phyloP scores from a whole-genome alignment of 164 flowering plant genomes.

The Cinnamomum micranthum region DNA sequence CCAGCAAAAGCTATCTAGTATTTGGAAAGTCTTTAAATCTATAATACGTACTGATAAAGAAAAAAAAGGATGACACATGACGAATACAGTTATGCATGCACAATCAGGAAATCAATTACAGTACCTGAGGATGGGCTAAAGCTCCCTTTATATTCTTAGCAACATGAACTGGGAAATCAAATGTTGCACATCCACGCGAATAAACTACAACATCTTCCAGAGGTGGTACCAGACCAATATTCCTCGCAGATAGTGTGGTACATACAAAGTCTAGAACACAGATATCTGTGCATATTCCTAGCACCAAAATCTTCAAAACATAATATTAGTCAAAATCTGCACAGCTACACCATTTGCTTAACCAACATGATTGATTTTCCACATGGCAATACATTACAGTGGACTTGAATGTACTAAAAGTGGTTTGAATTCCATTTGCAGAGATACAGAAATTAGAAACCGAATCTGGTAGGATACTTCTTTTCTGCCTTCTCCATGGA shows the following conservation, averaged over 20 bases:
- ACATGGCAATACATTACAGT: neutral
- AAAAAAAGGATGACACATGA: neutral
- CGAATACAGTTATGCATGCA: neutral
- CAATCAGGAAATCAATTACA: neutral
- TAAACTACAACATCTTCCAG: conserved; percentile 75
- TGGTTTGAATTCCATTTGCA: neutral
- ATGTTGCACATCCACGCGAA: conserved; percentile 84
- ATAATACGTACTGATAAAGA: no score
- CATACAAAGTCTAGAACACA: conserved; percentile 87
- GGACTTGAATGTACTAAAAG: no score
- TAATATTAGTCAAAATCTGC: neutral
- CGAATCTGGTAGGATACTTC: no score
- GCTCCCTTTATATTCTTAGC: conserved; percentile 48
- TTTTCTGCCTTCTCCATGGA: no score
- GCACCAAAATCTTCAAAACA: conserved; percentile 65
- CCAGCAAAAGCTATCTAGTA: neutral
- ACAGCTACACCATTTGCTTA: neutral
- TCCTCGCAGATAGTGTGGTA: conserved; percentile 73
- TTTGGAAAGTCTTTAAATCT: neutral
- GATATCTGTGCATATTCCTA: conserved; percentile 92
- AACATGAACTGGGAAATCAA: conserved; percentile 60
- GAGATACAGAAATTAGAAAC: neutral
- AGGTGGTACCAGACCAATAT: conserved; percentile 63
- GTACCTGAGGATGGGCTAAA: conserved; percentile 87
- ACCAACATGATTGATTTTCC: neutral